Evolutionary conservation across 805 yeast genomes (phyloP).

Genomic region (Nakazawaea ambrosiae): DNA sequence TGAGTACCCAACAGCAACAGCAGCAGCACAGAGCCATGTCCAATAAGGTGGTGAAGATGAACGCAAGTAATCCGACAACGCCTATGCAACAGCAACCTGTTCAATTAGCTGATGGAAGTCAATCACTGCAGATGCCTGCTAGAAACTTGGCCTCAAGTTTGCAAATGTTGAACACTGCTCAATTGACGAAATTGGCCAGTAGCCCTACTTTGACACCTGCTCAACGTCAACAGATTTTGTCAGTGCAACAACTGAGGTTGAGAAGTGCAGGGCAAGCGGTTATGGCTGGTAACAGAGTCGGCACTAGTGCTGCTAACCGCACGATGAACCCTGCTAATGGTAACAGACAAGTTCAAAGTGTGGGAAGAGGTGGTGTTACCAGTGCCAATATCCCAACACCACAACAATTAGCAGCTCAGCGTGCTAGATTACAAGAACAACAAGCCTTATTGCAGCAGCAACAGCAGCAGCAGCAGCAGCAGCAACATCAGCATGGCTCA

Average conservation of each 20-base stretch:
- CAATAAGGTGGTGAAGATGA: conserved; percentile 9
- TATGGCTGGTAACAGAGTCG: conserved; percentile 1
- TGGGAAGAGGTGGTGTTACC: conserved; percentile 12
- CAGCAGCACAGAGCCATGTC: conserved; percentile 6
- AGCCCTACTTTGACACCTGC: conserved; percentile 35
- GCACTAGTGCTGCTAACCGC: conserved; percentile 6
- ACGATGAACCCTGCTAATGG: conserved; percentile 16
- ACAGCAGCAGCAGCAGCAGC: conserved; percentile 16
- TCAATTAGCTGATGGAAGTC: conserved; percentile 1
- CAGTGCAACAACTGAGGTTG: conserved; percentile 22
- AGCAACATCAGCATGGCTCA: conserved; percentile 19
- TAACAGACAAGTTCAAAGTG: conserved; percentile 14
- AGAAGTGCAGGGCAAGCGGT: conserved; percentile 10
- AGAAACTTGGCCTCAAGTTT: conserved; percentile 10
- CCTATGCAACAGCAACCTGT: conserved; percentile 1
- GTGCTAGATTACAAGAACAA: conserved; percentile 21
- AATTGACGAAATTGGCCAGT: conserved; percentile 20
- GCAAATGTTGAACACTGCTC: conserved; percentile 14
- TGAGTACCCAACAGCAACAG: conserved; percentile 30
- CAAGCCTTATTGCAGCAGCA: conserved; percentile 25
- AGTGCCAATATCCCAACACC: conserved; percentile 19
- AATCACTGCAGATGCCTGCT: conserved; percentile 2
- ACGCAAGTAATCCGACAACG: conserved; percentile 10
- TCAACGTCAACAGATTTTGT: conserved; percentile 37
- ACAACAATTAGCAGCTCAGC: conserved; percentile 18